Evolutionary conservation across 768 basidiomycete species (phyloP).

Genomic region (Termitomyces sp.): DNA sequence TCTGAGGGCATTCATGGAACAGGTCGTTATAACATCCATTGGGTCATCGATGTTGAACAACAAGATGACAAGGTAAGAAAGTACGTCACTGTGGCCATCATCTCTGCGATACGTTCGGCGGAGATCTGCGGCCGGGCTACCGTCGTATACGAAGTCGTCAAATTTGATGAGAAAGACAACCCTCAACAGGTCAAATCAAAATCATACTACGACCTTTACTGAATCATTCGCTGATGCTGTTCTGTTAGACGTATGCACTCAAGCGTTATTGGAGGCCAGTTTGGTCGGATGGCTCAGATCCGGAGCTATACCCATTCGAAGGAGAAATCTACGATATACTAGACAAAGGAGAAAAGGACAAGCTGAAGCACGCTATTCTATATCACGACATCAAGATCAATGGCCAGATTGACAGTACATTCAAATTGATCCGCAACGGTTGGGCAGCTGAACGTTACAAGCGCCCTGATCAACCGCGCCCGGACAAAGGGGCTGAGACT

Average conservation of each 20-base stretch:
- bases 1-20: no score
- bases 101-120: not conserved
- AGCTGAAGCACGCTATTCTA: not conserved
- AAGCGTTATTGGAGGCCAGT: constrained; percentile 8
- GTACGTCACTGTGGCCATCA: not conserved
- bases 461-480: not conserved
- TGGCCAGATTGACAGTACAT: no score
- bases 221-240: not conserved
- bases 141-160: no score
- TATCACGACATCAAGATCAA: no score
- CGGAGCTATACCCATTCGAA: not conserved
- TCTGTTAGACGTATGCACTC: not conserved
- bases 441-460: not conserved
- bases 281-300: not conserved
- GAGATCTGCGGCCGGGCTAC: constrained; percentile 6
- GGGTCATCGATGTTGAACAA: not conserved
- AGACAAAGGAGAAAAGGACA: not conserved
- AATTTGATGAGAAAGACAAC: not conserved
- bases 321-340: constrained; percentile 1
- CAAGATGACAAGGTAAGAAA: not conserved
- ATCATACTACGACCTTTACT: not conserved
- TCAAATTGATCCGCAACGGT: not conserved
- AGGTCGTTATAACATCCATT: no score
- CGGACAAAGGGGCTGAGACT: not conserved
- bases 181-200: not conserved